Base-by-base conservation (phyloP, 2,329 filamentous ascomycete species). In the Nigrospora osmanthi region DNA sequence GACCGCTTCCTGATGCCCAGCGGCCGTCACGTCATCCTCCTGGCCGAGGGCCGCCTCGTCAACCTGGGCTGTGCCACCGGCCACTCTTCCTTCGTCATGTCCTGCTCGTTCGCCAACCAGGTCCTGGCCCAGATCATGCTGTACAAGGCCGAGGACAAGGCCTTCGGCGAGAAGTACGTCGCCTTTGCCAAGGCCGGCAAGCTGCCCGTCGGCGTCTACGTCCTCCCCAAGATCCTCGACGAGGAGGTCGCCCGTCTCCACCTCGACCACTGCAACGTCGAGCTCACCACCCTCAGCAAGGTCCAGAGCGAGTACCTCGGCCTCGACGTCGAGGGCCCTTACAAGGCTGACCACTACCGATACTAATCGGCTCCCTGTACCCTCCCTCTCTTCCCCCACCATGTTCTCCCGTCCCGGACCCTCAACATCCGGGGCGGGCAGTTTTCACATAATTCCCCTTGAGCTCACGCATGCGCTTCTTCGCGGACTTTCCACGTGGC, bases 41-140 rank as follows among this genome's bases (percentile, higher is more conserved):
- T 98, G 54, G 93, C 93, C 53, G 93, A 97, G 79, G 93, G 93
- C 60, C 91, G 93, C 78, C 87, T 98, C 55, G 93, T 98, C 76
- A 98, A 98, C 85, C 80, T 98, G 60, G 93, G 93, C 72, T 98
- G 93, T 73, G 93, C 93, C 67, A 98, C 93, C 54, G 93, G 93
- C 58, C 93, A 98, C 86, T 95, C 90, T 58, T 97, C 91, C 43
- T 98, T 98, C 73, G 93, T 98, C 79, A 97, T 98, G 93, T 96
- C 90, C 61, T 98, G 93, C 86, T 97, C 91, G 54, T 98, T 98
- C 86, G 95, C 90, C 81, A 98, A 98, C 86, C 93, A 98, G 81
- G 93, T 97, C 62, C 88, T 98, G 69, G 93, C 93, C 58, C 93
- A 98, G 80, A 97, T 98, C 76, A 85, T 95, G 78, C 78, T 98